Conservation (phyloP, 2,329 filamentous ascomycete species). For the Fusarium burgessii region DNA sequence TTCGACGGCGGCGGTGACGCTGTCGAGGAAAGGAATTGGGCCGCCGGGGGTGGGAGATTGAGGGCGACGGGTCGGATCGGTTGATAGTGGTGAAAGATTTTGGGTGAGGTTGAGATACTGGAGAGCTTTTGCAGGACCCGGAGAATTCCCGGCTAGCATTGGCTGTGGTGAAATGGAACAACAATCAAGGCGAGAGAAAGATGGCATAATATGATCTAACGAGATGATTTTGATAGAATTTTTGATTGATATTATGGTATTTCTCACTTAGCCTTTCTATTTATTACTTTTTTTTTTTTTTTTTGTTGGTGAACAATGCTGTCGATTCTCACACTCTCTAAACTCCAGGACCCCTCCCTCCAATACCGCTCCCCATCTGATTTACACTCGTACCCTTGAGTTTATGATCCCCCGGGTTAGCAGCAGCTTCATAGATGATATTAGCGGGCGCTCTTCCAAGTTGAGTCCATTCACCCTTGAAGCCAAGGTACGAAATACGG, state of each 20-base stretch:
- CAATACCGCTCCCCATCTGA: constrained; percentile 67
- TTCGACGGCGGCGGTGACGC: constrained; percentile 8
- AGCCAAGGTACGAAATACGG: constrained; percentile 84
- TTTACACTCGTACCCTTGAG: constrained; percentile 68
- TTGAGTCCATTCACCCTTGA: constrained; percentile 94
- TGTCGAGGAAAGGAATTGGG: constrained; percentile 32
- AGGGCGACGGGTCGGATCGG: constrained; percentile 17
- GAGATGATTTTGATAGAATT: not conserved
- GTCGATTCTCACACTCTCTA: constrained; percentile 27
- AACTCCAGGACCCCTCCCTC: constrained; percentile 54
- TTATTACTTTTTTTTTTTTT: not conserved
- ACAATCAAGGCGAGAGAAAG: not conserved
- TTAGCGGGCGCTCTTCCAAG: constrained; percentile 78
- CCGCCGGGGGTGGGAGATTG: constrained; percentile 24
- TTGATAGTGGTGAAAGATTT: constrained; percentile 43
- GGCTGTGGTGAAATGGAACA: constrained; percentile 10
- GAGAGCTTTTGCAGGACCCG: constrained; percentile 36
- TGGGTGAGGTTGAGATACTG: constrained; percentile 33
- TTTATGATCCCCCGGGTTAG: constrained; percentile 90
- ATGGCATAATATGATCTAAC: not conserved
- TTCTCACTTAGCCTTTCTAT: not conserved
- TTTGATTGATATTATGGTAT: not conserved
- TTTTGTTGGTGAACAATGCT: not conserved
- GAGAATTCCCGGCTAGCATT: constrained; percentile 40
- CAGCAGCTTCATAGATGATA: constrained; percentile 93